Conservation (phyloP, 768 basidiomycete genomes). For the Podaxis sp. region DNA sequence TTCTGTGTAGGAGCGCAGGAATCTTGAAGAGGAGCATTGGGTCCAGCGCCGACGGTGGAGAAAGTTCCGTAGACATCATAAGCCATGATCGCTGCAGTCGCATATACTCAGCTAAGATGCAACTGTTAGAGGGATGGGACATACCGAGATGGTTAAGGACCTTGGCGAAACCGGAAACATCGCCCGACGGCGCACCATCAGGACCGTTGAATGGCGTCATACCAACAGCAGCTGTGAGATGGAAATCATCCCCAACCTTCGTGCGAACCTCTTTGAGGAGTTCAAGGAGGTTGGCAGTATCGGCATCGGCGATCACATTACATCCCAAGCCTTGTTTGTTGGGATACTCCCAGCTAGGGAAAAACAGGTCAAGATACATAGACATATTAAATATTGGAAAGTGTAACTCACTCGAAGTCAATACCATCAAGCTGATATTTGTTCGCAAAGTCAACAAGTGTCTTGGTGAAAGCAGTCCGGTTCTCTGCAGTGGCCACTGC, state of each 20-base stretch:
- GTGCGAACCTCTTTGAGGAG: constrained; percentile 74
- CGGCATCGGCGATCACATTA: constrained; percentile 58
- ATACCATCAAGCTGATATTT: constrained; percentile 60
- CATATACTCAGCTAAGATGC: neutral
- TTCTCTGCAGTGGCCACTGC: constrained; percentile 56
- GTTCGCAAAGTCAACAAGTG: constrained; percentile 46
- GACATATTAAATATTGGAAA: neutral
- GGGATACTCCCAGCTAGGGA: constrained; percentile 80
- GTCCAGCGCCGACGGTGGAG: constrained; percentile 54
- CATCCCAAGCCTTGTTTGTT: constrained; percentile 65
- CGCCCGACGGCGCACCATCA: constrained; percentile 59
- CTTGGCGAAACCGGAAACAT: constrained; percentile 72
- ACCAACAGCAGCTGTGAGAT: constrained; percentile 51
- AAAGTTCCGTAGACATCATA: constrained; percentile 56
- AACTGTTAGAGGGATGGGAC: constrained; percentile 12
- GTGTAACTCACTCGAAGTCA: constrained; percentile 45
- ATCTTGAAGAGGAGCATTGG: constrained; percentile 83
- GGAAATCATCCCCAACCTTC: constrained; percentile 51
- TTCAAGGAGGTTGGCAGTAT: constrained; percentile 76
- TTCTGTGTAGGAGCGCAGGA: constrained; percentile 55
- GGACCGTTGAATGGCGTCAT: constrained; percentile 41
- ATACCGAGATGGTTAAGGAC: constrained; percentile 53
- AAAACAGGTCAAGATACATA: neutral
- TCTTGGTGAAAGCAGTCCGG: constrained; percentile 64
- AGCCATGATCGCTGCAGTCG: constrained; percentile 52